phyloP scores from a whole-genome alignment of 1,284 basidiomycete species.

The Fomitopsis pinicola region DNA sequence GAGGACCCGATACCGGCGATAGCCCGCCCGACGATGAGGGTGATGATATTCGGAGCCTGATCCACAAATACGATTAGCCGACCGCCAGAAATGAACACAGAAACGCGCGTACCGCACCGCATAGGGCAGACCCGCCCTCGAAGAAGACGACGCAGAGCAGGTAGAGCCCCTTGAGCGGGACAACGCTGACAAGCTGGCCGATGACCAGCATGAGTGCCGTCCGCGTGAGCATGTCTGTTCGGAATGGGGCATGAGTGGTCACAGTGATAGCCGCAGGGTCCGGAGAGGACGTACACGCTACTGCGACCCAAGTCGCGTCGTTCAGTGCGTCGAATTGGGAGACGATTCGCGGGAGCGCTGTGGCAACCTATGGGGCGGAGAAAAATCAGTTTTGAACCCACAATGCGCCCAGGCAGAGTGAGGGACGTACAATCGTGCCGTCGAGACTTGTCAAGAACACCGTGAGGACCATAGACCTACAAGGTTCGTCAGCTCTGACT shows the following conservation, averaged over 20 bases:
- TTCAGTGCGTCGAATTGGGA: conserved; percentile 35
- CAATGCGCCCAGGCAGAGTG: too few relatives aligned
- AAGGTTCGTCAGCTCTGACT: not conserved
- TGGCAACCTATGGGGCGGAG: too few relatives aligned
- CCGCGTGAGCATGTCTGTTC: conserved; percentile 35
- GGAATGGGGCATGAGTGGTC: too few relatives aligned
- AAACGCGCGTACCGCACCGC: conserved; percentile 30
- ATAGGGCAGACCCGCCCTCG: conserved; percentile 42
- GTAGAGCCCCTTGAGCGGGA: conserved; percentile 39
- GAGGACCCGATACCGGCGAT: conserved; percentile 36
- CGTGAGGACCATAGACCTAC: not conserved
- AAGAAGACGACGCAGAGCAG: conserved; percentile 38
- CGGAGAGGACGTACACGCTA: conserved; percentile 24
- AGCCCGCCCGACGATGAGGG: conserved; percentile 45
- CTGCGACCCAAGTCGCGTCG: conserved; percentile 35
- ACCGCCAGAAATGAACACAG: not conserved
- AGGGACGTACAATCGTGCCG: not conserved
- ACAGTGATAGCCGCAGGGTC: too few relatives aligned
- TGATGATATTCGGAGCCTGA: conserved; percentile 27
- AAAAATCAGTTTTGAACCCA: too few relatives aligned
- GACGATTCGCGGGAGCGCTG: conserved; percentile 37
- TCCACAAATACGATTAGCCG: not conserved
- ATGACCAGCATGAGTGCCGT: conserved; percentile 21
- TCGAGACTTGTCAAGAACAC: conserved; percentile 1
- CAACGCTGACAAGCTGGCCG: conserved; percentile 26